These are phyloP conservation scores for Stropharia rugosoannulata DNA, from an alignment of 768 basidiomycete genomes.

Conservation along the genomic window DNA sequence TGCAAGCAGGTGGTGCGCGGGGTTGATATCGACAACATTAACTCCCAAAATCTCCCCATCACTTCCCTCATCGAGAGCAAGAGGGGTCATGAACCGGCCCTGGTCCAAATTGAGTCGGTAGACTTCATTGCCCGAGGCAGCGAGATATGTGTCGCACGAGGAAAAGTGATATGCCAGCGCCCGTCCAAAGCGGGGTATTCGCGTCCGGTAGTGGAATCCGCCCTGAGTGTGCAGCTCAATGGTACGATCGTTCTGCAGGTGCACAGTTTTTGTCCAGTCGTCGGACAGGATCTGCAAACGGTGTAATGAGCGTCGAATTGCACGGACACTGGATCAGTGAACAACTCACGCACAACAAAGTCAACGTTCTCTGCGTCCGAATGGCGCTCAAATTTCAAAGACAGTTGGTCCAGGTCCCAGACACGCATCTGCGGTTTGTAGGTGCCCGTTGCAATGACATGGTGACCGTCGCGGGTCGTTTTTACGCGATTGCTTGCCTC, in stretches of 20 bases:
- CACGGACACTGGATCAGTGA: constrained; percentile 4
- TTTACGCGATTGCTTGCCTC: constrained; percentile 92
- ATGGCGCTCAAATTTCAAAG: constrained; percentile 94
- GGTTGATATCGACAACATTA: constrained; percentile 90
- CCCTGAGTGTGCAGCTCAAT: constrained; percentile 93
- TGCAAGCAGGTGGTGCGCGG: constrained; percentile 85
- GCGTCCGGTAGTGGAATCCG: constrained; percentile 87
- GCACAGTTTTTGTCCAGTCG: constrained; percentile 99
- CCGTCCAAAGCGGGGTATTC: constrained; percentile 94
- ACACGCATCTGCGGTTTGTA: constrained; percentile 98
- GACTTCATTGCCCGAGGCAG: constrained; percentile 83
- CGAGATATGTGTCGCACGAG: constrained; percentile 86
- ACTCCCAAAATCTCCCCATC: constrained; percentile 73
- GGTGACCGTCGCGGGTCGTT: constrained; percentile 88
- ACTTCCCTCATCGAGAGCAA: constrained; percentile 52
- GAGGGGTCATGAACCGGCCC: constrained; percentile 87
- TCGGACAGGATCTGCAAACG: constrained; percentile 79
- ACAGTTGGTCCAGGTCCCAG: constrained; percentile 91
- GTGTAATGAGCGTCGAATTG: constrained; percentile 1
- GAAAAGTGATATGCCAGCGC: constrained; percentile 91
- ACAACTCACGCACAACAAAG: constrained; percentile 83
- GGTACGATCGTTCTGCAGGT: constrained; percentile 94
- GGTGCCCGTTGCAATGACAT: constrained; percentile 91
- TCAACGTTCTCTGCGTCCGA: constrained; percentile 97
- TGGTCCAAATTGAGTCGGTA: constrained; percentile 95